Evolutionary conservation across 768 basidiomycete species (phyloP), one percentile per base, ranked within the genome.

Genomic region (Phylloporus sp.): DNA sequence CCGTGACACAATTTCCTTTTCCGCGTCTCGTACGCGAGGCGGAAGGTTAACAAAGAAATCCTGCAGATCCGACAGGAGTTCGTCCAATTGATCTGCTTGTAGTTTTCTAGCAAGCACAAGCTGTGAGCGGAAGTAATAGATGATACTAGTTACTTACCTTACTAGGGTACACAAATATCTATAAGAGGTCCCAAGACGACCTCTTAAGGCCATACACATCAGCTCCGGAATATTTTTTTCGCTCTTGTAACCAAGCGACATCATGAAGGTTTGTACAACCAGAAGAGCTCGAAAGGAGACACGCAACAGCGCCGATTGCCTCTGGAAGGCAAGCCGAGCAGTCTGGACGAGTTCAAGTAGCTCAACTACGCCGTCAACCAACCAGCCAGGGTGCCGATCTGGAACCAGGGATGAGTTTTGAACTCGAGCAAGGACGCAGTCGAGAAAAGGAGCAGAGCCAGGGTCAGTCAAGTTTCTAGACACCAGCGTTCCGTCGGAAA

Each of bases 271-370:
- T 42, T 79, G 77, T 0, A 84, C 62, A 1, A 69, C 57, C 10
- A 70, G 61, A 45, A 84, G 59, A 16, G 85, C 45, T 16, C 70
- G 65, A 54, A 84, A 80, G 7, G 75, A 80, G 2, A 82, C 57
- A 2, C 79, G 76, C 36, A 80, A 53, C 18, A 64, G 52, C 20
- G 65, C 64, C 7, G 66, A 63, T 13, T 58, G 64, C 45, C 50
- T 50, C n/a, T 56, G 65, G 47, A 80, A 74, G 4, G 59, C 49
- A 2, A 35, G 28, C 3, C 78, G 76, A 6, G 77, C 76, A 12
- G 59, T 58, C 39, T 74, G 68, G 10, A 82, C 56, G 4, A 60
- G 53, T 9, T 52, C 44, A 35, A 78, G 54, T 2, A 80, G 47
- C 15, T 63, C 53, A 6, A 67, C 47, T 20, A 72, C 53, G 22